Evolutionary conservation across 441 rosid genomes (phyloP).

Genomic region (Hura crepitans): DNA sequence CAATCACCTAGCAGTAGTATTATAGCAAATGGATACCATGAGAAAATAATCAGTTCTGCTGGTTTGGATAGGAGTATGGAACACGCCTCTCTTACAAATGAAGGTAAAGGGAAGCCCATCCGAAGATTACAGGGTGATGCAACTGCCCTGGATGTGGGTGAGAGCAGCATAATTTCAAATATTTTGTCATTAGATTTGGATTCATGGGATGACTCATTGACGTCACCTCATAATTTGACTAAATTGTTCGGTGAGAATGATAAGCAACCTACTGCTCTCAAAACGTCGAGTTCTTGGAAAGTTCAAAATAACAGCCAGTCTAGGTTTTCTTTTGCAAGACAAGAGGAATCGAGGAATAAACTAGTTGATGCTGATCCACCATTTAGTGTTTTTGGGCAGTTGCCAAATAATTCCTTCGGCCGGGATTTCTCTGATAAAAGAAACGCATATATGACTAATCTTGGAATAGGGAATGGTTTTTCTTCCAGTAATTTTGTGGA

Average conservation of each 20-base stretch:
- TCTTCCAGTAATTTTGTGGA: constrained; percentile 46
- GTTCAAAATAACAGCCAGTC: constrained; percentile 65
- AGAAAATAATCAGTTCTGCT: constrained; percentile 32
- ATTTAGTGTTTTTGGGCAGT: constrained; percentile 37
- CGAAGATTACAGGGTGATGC: constrained; percentile 30
- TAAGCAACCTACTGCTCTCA: constrained; percentile 45
- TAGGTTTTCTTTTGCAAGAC: constrained; percentile 90
- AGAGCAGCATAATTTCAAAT: constrained; percentile 67
- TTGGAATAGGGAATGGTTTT: constrained; percentile 49
- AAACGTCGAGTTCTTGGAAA: constrained; percentile 50
- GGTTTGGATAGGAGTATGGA: constrained; percentile 35
- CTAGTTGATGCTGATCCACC: constrained; percentile 35
- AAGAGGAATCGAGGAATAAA: constrained; percentile 53
- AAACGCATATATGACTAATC: constrained; percentile 39
- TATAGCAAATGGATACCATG: constrained; percentile 50
- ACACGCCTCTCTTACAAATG: constrained; percentile 40
- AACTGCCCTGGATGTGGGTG: constrained; percentile 43
- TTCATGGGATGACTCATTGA: constrained; percentile 71
- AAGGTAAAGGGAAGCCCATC: constrained; percentile 38
- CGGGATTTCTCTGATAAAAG: constrained; percentile 46
- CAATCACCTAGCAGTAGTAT: constrained; percentile 32
- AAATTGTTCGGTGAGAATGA: constrained; percentile 57
- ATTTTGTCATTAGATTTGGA: constrained; percentile 80
- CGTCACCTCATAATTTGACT: constrained; percentile 61
- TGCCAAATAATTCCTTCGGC: constrained; percentile 34